Conservation (phyloP, 2,329 filamentous ascomycete species). For the Didymella keratinophila region DNA sequence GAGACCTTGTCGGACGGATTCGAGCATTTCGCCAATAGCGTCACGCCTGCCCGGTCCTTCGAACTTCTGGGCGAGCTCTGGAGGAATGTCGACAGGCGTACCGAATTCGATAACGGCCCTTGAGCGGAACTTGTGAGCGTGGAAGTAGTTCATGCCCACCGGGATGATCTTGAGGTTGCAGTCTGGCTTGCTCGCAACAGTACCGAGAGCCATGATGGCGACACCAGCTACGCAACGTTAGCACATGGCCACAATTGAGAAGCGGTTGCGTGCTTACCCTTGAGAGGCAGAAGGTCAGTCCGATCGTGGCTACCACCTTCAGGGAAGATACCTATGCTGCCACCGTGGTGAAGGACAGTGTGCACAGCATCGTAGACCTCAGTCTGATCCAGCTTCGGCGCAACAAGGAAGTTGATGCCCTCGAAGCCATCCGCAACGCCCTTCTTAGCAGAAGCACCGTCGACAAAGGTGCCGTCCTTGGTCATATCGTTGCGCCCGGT, state of each 20-base stretch:
- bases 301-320: constrained; percentile 97
- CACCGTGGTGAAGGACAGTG: constrained; percentile 78
- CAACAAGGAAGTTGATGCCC: constrained; percentile 84
- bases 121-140: constrained; percentile 97
- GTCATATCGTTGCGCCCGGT: constrained; percentile 80
- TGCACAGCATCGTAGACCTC: constrained; percentile 95
- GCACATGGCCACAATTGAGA: background rate
- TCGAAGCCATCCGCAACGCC: constrained; percentile 66
- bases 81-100: constrained; percentile 82
- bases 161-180: constrained; percentile 94
- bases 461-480: constrained; percentile 68
- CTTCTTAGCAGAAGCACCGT: constrained; percentile 61
- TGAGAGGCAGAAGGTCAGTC: constrained; percentile 87
- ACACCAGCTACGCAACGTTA: constrained; percentile 72
- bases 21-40: constrained; percentile 83
- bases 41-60: constrained; percentile 75
- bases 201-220: constrained; percentile 95
- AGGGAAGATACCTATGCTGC: constrained; percentile 95
- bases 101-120: constrained; percentile 96
- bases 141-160: constrained; percentile 99
- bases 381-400: constrained; percentile 92
- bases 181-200: constrained; percentile 82
- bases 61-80: constrained; percentile 85
- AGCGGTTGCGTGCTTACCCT: constrained; percentile 51
- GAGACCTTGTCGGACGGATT: constrained; percentile 84